These are phyloP conservation scores for Populus hybrid DNA, from an alignment of 441 rosid species.

Conservation along the genomic window DNA sequence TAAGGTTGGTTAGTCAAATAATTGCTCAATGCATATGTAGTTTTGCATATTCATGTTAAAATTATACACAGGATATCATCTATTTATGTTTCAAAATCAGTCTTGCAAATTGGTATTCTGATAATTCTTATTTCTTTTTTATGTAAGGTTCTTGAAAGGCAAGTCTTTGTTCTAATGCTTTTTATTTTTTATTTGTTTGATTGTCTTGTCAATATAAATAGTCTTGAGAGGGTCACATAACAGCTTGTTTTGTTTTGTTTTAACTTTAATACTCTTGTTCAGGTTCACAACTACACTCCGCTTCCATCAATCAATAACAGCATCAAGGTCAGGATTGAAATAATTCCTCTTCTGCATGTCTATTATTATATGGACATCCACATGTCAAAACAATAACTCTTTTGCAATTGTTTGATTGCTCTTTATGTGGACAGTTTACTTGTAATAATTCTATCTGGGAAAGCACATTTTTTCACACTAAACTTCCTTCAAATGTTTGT, in stretches of 20 bases:
- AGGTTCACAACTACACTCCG: conserved; percentile 84
- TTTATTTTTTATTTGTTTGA: too few species aligned
- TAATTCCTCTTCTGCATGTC: background rate
- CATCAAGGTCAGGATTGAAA: conserved; percentile 55
- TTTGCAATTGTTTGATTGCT: background rate
- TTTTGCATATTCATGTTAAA: background rate
- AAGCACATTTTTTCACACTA: background rate
- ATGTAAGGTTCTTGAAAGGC: background rate
- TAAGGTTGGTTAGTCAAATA: background rate
- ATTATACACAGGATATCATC: background rate
- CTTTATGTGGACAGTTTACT: background rate
- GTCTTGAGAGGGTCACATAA: background rate
- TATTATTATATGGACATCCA: background rate
- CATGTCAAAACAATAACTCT: background rate
- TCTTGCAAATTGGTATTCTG: background rate
- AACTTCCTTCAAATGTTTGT: background rate
- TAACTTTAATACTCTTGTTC: conserved; percentile 18
- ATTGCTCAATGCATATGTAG: background rate
- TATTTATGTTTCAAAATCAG: background rate
- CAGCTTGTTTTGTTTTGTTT: conserved; percentile 19
- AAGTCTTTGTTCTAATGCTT: background rate
- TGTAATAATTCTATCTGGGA: background rate
- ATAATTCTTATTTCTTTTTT: background rate
- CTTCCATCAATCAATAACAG: conserved; percentile 80
- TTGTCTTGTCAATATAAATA: background rate